Base-by-base conservation (phyloP, 371 early-diverging fungal genomes). In the Conidiobolus coronatus region DNA sequence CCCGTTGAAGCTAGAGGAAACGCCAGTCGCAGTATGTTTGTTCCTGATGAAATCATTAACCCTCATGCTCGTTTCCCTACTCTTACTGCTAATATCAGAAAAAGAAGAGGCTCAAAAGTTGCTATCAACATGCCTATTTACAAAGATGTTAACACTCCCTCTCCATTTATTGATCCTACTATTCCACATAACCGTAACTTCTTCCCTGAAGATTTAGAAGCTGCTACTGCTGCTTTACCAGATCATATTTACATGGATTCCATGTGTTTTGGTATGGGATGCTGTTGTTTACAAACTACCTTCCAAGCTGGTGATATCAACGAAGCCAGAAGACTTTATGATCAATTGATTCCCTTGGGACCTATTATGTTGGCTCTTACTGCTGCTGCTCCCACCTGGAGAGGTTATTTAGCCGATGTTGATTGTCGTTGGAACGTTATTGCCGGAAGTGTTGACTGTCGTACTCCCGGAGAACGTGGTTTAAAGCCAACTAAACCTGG, bases 261-360 rank as follows among this genome's bases (percentile, higher is more conserved):
- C 15, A 97, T 97, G 98, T 88, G 89, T 38, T 97, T 97, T 70
- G 99, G 99, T 23, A 98, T 98, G 98, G 99, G 99, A 43, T 95
- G 94, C 66, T 88, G 83, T 56, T 96, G 99, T 57, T 70, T 99
- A 29, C 99, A 99, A 64, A 83, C 96, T 54, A 98, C 99, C 15
- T 85, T 99, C 61, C 99, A 99, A 63, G 90, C 95, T n/a, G 81
- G 84, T 59, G 80, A 82, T 54, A 76, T 98, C 22, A 78, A 80
- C 53, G 91, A 94, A 61, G 98, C 95, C 12, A 67, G 96, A 47
- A 58, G 73, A 49, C 64, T 98, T 36, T 96, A 97, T 62, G 99
- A 99, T 67, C 89, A 89, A 50, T 69, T 98, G 50, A 91, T 91
- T 4, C 75, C 84, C 19, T 62, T 99, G 12, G 76, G 87, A 15